Evolutionary conservation across 352 stramenopile species (phyloP).

Genomic region (Lagenidium giganteum): DNA sequence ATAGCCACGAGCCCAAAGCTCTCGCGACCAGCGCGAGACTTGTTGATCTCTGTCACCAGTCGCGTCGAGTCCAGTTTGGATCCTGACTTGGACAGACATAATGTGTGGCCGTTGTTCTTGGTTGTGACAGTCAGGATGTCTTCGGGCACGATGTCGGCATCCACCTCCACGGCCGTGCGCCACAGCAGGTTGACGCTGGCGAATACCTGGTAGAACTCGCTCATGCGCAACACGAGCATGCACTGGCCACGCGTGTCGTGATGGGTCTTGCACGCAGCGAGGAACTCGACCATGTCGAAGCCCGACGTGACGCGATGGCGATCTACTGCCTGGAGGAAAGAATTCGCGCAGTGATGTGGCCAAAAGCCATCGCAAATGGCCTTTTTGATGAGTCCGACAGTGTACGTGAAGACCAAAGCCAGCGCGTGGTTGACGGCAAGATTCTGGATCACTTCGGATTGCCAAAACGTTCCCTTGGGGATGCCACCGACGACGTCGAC

Average conservation of each 20-base stretch:
- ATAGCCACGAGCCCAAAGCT: slow-evolving; percentile 1
- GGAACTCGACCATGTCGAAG: not conserved
- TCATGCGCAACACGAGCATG: slow-evolving; percentile 2
- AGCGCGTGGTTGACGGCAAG: slow-evolving; percentile 1
- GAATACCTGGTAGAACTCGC: slow-evolving; percentile 1
- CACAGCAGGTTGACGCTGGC: slow-evolving; percentile 1
- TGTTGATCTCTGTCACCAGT: slow-evolving; percentile 1
- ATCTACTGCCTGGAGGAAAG: not conserved
- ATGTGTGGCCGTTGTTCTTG: not conserved
- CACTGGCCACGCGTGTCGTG: too few species aligned
- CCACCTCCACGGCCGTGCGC: not conserved
- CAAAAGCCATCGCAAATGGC: not conserved
- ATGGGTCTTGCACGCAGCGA: not conserved
- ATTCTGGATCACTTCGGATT: slow-evolving; percentile 2
- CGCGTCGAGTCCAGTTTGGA: not conserved
- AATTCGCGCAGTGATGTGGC: slow-evolving; percentile 1
- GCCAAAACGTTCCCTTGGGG: slow-evolving; percentile 1
- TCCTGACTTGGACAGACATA: not conserved
- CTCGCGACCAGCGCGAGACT: not conserved
- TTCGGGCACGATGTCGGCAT: not conserved
- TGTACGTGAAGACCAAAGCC: not conserved
- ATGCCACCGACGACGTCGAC: slow-evolving; percentile 2
- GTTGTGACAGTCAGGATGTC: slow-evolving; percentile 1
- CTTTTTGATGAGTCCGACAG: not conserved
- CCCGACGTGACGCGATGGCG: slow-evolving; percentile 2